Percentiles rank a stretch among this genome's conserved stretches.
phyloP scores from a whole-genome alignment of 1,284 basidiomycete species.

The Leccinum pachyderme region DNA sequence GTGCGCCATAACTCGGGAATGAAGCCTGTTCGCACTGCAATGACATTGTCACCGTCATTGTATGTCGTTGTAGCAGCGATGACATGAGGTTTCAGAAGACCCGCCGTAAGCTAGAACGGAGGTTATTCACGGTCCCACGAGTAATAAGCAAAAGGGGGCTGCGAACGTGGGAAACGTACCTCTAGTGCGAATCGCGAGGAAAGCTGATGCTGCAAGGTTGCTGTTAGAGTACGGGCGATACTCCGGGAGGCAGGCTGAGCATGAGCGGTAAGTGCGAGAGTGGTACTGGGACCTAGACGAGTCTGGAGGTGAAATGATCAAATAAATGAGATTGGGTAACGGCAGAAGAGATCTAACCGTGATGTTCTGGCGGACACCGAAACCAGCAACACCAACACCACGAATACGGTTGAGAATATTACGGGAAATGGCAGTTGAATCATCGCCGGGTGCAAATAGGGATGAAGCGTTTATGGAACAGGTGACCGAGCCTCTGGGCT shows the following conservation, averaged over 20 bases:
- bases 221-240: constrained; percentile 45
- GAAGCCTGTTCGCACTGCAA: constrained; percentile 25
- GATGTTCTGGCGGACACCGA: constrained; percentile 38
- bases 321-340: constrained; percentile 20
- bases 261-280: constrained; percentile 34
- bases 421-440: constrained; percentile 22
- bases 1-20: constrained; percentile 28
- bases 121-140: constrained; percentile 8
- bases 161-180: constrained; percentile 35
- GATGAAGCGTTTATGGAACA: constrained; percentile 50
- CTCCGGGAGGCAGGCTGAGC: constrained; percentile 29
- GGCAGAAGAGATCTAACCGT: constrained; percentile 36
- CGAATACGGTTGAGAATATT: constrained; percentile 34
- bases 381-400: constrained; percentile 35
- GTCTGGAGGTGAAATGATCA: constrained; percentile 35
- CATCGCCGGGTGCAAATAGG: constrained; percentile 39
- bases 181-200: constrained; percentile 52
- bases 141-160: constrained; percentile 22
- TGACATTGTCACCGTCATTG: constrained; percentile 31
- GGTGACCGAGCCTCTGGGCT: constrained; percentile 45
- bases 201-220: constrained; percentile 63
- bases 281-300: constrained; percentile 40
- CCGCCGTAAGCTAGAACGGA: constrained; percentile 30
- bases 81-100: constrained; percentile 37
- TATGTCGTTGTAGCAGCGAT: constrained; percentile 40